Base-by-base conservation (phyloP, 306 rosid genomes). In the Cicer judaicum region DNA sequence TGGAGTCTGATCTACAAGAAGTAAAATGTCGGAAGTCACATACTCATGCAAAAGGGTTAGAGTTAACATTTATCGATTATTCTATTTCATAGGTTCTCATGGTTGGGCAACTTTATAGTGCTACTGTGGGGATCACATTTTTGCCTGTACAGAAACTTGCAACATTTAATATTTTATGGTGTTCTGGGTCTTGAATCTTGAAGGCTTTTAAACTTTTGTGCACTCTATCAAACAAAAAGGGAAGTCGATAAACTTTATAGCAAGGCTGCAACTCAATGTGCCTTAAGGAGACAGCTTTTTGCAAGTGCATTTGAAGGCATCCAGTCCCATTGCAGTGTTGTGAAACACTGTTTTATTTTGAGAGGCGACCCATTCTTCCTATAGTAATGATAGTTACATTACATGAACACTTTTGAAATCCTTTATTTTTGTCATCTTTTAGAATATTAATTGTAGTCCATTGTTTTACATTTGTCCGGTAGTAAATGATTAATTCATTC, bases 91-190 rank as follows among this genome's bases (percentile, higher is more conserved):
- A 78, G 82, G 38, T 68, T 76, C 90, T 81, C 93, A 72, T 63
- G 77, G 88, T 75, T 36, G 81, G 64, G 70, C 68, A 57, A 76
- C 73, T 84, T 78, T 72, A 82, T 52, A 56, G 50, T 81, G 67
- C 85, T 69, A 78, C 85, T 44, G 57, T 70, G 86, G 76, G 87
- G 75, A 74, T 60, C 57, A 7, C 80, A 84, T 79, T 89, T 85
- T 81, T 64, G 78, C 46, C 21, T 91, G 88, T 86, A 89, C 64
- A 91, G 88, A 79, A 56, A 34, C 41, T 14, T 64, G 42, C 38
- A 64, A 68, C 76, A 64, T 73, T 67, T 77, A 44, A 73, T 77
- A 34, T 34, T 29, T 29, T 62, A n/a, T 68, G 78, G 7, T 18
- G 43, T 64, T 73, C 24, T 77, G 56, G 40, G 21, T 48, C 64